These are phyloP conservation scores for Aspergillus biplanus DNA, from an alignment of 495 filamentous ascomycete species.

Conservation along the genomic window DNA sequence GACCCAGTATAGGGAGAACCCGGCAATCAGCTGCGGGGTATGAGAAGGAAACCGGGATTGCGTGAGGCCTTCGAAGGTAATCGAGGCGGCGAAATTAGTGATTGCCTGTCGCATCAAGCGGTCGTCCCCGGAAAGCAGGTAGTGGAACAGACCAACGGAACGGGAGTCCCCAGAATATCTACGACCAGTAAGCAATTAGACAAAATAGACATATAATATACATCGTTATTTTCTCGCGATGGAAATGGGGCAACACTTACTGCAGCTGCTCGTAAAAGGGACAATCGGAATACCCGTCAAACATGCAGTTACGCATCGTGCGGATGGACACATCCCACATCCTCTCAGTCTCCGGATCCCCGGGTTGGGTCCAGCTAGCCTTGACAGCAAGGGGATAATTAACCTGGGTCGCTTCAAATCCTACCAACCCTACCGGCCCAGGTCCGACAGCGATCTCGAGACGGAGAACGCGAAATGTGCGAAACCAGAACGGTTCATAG, in stretches of 20 bases:
- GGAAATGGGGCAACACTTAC: constrained; percentile 22
- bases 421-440: not conserved
- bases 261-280: constrained; percentile 48
- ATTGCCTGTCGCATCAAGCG: constrained; percentile 42
- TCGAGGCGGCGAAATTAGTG: constrained; percentile 38
- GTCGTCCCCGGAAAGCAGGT: constrained; percentile 43
- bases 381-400: constrained; percentile 40
- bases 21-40: constrained; percentile 37
- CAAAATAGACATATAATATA: too few relatives aligned
- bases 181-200: not conserved
- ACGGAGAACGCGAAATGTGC: constrained; percentile 39
- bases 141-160: constrained; percentile 40
- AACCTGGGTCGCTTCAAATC: constrained; percentile 29
- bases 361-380: constrained; percentile 29
- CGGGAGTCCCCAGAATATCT: constrained; percentile 39
- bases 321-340: constrained; percentile 41
- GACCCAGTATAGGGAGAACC: constrained; percentile 44
- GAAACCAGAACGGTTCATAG: constrained; percentile 48
- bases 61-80: constrained; percentile 36
- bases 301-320: constrained; percentile 45
- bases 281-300: constrained; percentile 44
- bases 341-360: constrained; percentile 18
- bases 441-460: constrained; percentile 29
- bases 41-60: constrained; percentile 44
- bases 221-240: too few relatives aligned